A percentile compares a stretch with the other conserved stretches of the same genome.
Evolutionary conservation across 345 rosid species (phyloP).

Genomic region (Fremontodendron californicum): DNA sequence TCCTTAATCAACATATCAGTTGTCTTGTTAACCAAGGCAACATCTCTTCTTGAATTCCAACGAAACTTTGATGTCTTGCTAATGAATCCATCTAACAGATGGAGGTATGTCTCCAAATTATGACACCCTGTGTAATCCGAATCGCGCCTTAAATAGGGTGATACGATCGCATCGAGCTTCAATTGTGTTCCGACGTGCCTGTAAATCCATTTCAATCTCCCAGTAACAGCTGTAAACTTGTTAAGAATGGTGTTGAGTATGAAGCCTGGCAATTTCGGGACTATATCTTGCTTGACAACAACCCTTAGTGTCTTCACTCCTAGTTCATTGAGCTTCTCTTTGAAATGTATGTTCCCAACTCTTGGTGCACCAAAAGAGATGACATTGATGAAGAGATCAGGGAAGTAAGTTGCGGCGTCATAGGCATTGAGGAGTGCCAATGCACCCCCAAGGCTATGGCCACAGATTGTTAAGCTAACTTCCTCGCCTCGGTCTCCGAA

Average conservation of each 20-base stretch:
- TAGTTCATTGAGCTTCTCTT: slow-evolving; percentile 36
- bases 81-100: slow-evolving; percentile 50
- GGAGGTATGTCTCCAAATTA: slow-evolving; percentile 55
- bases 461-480: slow-evolving; percentile 52
- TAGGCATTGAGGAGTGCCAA: slow-evolving; percentile 59
- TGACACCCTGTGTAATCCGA: slow-evolving; percentile 40
- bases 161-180: slow-evolving; percentile 39
- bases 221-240: slow-evolving; percentile 35
- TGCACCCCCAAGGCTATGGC: slow-evolving; percentile 69
- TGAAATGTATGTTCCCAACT: slow-evolving; percentile 60
- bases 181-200: slow-evolving; percentile 53
- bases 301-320: slow-evolving; percentile 51
- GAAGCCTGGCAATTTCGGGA: slow-evolving; percentile 56
- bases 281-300: slow-evolving; percentile 53
- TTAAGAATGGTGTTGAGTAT: slow-evolving; percentile 41
- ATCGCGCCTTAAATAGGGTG: slow-evolving; percentile 47
- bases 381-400: slow-evolving; percentile 41
- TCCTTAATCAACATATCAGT: slow-evolving; percentile 51
- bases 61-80: slow-evolving; percentile 40
- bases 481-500: slow-evolving; percentile 45
- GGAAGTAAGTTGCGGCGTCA: slow-evolving; percentile 41
- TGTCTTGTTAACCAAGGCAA: slow-evolving; percentile 54
- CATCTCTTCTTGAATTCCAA: slow-evolving; percentile 53
- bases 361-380: slow-evolving; percentile 66
- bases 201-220: slow-evolving; percentile 48